These are phyloP conservation scores for Phytopythium chamaehyphon DNA, from an alignment of 352 stramenopile species.

Conservation along the genomic window DNA sequence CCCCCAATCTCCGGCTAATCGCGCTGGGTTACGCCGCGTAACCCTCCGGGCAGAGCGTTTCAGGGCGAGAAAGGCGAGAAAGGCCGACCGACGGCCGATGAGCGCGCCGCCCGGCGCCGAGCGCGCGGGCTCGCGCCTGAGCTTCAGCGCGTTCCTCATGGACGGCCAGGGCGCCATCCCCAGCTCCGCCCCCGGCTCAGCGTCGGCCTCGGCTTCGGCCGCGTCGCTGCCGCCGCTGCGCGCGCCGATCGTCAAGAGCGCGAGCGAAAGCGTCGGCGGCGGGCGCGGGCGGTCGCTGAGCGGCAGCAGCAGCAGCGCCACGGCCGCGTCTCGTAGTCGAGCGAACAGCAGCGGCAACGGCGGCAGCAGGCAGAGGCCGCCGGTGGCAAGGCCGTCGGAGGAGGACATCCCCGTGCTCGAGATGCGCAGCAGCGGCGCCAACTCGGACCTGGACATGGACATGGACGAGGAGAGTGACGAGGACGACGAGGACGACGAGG, in stretches of 20 bases:
- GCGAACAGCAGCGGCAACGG: not conserved
- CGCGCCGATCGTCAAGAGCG: slow-evolving; percentile 5
- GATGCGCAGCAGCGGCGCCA: slow-evolving; percentile 20
- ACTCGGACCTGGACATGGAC: slow-evolving; percentile 24
- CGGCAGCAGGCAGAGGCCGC: too few species aligned
- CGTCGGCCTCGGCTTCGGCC: slow-evolving; percentile 8
- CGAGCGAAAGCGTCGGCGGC: not conserved
- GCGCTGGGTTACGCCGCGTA: too few species aligned
- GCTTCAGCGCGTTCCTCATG: slow-evolving; percentile 61
- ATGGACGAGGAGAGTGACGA: slow-evolving; percentile 23
- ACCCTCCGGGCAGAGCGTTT: too few species aligned
- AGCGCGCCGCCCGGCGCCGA: not conserved
- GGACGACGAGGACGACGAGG: slow-evolving; percentile 20
- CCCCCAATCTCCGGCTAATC: too few species aligned
- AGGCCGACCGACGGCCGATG: not conserved
- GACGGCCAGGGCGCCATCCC: slow-evolving; percentile 30
- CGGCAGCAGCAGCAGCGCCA: slow-evolving; percentile 6
- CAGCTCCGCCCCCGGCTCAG: slow-evolving; percentile 9
- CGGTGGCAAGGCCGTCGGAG: slow-evolving; percentile 12
- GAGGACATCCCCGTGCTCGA: slow-evolving; percentile 76
- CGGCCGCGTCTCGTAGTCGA: not conserved
- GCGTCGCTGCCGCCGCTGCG: slow-evolving; percentile 15
- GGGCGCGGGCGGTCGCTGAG: slow-evolving; percentile 1
- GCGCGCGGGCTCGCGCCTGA: slow-evolving; percentile 10
- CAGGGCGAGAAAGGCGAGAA: not conserved